These are phyloP conservation scores for Wallacemonas sp. DNA, from an alignment of 208 protist species.

Conservation along the genomic window DNA sequence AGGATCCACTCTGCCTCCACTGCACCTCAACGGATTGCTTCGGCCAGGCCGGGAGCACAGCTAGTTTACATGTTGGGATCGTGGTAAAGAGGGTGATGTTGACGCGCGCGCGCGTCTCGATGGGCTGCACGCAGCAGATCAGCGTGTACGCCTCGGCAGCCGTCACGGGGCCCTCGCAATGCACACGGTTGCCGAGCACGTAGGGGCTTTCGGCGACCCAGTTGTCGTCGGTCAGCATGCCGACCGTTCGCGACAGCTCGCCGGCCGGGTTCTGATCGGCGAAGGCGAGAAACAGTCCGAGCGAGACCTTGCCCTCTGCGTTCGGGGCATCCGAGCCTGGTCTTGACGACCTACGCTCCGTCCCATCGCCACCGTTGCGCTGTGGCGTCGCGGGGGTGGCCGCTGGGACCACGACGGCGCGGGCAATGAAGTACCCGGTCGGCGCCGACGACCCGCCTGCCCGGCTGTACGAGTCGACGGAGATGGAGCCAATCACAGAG, in stretches of 20 bases:
- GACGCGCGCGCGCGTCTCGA: conserved; percentile 31
- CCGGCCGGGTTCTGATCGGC: conserved; percentile 14
- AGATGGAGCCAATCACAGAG: conserved; percentile 11
- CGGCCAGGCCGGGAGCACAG: conserved; percentile 51
- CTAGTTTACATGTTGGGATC: conserved; percentile 24
- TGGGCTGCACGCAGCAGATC: conserved; percentile 54
- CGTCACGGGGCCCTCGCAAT: conserved; percentile 23
- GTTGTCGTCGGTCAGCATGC: conserved; percentile 6
- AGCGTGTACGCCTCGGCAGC: conserved; percentile 47
- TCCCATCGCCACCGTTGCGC: no score
- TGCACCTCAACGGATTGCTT: conserved; percentile 42
- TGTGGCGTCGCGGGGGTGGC: neutral
- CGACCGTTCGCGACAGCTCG: conserved; percentile 1
- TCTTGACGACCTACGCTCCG: no score
- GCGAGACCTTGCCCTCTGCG: neutral
- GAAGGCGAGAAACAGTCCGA: conserved; percentile 9
- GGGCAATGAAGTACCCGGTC: conserved; percentile 7
- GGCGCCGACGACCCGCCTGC: neutral
- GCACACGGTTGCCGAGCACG: conserved; percentile 40
- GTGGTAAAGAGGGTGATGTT: conserved; percentile 68
- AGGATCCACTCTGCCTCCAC: conserved; percentile 70
- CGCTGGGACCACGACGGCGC: neutral
- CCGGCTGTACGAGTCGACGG: conserved; percentile 7
- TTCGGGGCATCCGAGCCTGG: neutral
- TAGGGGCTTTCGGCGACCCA: conserved; percentile 39